Evolutionary conservation across 2,329 filamentous ascomycete genomes (phyloP).

Genomic region (Elsinoe arachidis): DNA sequence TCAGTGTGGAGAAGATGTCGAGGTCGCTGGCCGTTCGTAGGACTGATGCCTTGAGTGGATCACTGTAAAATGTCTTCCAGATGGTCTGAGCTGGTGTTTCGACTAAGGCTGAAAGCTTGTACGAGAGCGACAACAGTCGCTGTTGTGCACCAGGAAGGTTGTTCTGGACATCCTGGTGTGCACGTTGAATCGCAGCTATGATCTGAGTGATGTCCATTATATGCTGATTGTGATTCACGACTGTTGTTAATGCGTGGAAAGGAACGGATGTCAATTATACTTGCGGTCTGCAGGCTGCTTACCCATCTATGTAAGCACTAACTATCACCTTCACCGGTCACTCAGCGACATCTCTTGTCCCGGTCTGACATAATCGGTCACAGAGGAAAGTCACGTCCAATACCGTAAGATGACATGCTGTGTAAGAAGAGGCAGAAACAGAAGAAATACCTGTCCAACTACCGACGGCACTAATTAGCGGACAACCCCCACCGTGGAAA

Average conservation of each 20-base stretch:
- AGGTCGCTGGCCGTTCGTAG: conserved; percentile 1
- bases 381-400: too few relatives aligned
- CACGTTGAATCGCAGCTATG: background rate
- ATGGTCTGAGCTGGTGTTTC: conserved; percentile 7
- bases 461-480: background rate
- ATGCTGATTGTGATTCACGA: background rate
- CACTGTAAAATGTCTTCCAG: background rate
- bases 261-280: background rate
- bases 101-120: background rate
- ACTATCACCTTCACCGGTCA: too few relatives aligned
- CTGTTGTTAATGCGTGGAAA: background rate
- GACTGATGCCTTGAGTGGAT: background rate
- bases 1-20: conserved; percentile 2
- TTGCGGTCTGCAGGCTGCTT: too few relatives aligned
- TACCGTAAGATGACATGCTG: too few relatives aligned
- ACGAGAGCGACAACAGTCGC: background rate
- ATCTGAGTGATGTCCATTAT: background rate
- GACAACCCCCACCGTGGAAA: background rate
- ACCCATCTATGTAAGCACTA: too few relatives aligned
- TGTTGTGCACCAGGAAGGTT: background rate
- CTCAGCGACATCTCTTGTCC: too few relatives aligned
- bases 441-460: too few relatives aligned
- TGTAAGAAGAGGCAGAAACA: too few relatives aligned
- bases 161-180: background rate
- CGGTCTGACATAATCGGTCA: too few relatives aligned